Evolutionary conservation across 129 eudicot genomes (phyloP), one percentile per base, ranked within the genome.

Genomic region (Mikania micrantha): DNA sequence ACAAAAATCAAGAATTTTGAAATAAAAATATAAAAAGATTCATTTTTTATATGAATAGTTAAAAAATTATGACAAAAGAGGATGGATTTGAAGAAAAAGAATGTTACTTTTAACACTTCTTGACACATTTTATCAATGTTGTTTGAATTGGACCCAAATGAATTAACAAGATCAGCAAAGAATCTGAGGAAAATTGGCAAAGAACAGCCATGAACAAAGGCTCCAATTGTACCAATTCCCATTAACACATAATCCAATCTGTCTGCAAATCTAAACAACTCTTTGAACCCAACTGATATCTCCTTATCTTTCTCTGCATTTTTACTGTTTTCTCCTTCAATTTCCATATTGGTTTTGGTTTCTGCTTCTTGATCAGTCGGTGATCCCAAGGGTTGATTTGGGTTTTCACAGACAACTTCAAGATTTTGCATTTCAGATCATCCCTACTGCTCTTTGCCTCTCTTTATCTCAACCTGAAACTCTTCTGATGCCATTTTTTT

Each of bases 161-260:
- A 88, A 64, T 84, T 88, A 39, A 92, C 95, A 73, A 92, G 98
- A 84, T 88, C 88, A 59, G 96, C 95, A 53, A 88, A 86, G 78
- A 88, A 92, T 66, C 96, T 76, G 35, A 88, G 91, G 59, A 92
- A 92, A 68, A 86, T 58, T 49, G 96, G 95, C 77, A 92, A 77
- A 50, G 99, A 84, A 69, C 91, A 86, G 41, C 99, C 99, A 82
- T 93, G 99, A 77, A 93, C 96, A 77, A 93, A 82, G 36, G 99
- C 99, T 20, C 99, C 99, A 60, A 85, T 64, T 2, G 96, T 64
- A 0, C 99, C 99, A 79, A 93, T 83, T 7, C 73, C 79, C 99
- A 93, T 89, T n/a, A 93, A 75, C 53, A 85, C 78, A 75, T 78
- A 83, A 41, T 93, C 99, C 71, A 93, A 81, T 58, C 85, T 79